Base-by-base conservation (phyloP, 2,329 filamentous ascomycete genomes). In the Verticillium nubilum region DNA sequence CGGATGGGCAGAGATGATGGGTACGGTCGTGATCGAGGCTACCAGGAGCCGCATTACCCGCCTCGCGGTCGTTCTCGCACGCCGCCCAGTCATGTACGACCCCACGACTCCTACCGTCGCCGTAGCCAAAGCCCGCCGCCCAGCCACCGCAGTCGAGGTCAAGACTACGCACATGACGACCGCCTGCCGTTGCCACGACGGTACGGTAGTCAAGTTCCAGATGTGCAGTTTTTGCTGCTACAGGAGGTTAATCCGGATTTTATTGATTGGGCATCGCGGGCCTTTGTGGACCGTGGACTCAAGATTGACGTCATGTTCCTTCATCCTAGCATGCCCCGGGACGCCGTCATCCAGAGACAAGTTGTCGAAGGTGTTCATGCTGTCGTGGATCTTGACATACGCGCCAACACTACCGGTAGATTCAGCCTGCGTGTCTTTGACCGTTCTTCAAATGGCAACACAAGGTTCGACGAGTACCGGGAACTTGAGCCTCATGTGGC, bases 331-430 rank as follows among this genome's bases (percentile, higher is more conserved):
- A 85, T 96, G 53, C 85, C 90, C 19, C 59, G 59, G 28, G 57
- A 89, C 35, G 85, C 88, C 5, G 87, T 97, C n/a, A 85, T 97
- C 57, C 87, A 91, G 65, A 84, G 90, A 57, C 92, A 97, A 70
- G 90, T 96, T 37, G 78, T 93, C 12, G 93, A 98, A 72, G 94
- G 95, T 19, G 94, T 97, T 1, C 83, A 91, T 57, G 94, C 90
- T 9, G 90, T 97, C 15, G 86, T 91, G 5, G 88, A 92, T 67
- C 82, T 98, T 15, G 87, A 90, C 61, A 79, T 86, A 56, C 79
- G 81, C 53, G 85, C 91, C 25, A 89, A 96, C 68, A 79, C 81
- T 33, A 82, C 82, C 1, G 86, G 87, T 64, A 92, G 88, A 69
- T 89, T 98, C 56, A 85, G 90, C 0, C 77, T 97, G 3, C 91